phyloP scores from a whole-genome alignment of 2,329 filamentous ascomycete species.

The Triangularia setosa region DNA sequence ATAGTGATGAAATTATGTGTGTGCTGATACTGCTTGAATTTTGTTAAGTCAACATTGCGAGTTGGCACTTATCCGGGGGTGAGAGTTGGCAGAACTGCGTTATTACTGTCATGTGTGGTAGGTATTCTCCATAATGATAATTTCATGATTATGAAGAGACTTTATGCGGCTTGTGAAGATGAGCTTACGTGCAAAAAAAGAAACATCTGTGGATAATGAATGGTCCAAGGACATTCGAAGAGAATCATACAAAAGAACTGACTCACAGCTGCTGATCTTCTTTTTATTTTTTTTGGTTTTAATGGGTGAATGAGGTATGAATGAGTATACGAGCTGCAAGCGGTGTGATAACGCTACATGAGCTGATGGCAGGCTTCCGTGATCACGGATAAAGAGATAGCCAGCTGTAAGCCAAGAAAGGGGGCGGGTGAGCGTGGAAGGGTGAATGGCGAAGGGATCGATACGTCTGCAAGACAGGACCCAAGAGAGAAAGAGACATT shows the following conservation, averaged over 20 bases:
- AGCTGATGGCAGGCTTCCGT: neutral
- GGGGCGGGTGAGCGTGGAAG: neutral
- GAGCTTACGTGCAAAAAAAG: neutral
- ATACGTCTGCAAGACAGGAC: neutral
- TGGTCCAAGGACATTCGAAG: neutral
- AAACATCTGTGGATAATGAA: neutral
- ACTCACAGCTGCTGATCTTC: neutral
- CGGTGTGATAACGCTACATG: neutral
- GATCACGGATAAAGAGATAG: neutral
- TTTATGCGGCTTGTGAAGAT: neutral
- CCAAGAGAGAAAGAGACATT: neutral
- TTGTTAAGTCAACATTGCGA: no score
- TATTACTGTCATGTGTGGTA: neutral
- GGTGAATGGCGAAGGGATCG: neutral
- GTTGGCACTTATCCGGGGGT: no score
- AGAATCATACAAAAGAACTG: neutral
- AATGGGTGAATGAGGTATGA: neutral
- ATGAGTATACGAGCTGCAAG: neutral
- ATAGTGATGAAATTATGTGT: no score
- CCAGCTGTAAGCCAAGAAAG: neutral
- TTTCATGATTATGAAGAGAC: neutral
- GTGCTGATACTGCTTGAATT: no score
- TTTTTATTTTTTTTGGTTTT: neutral
- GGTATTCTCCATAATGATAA: no score
- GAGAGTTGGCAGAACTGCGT: no score